Evolutionary conservation across 176 grass and related monocot genomes (phyloP), one percentile per base, ranked within the genome.

Genomic region (Leersia perrieri): DNA sequence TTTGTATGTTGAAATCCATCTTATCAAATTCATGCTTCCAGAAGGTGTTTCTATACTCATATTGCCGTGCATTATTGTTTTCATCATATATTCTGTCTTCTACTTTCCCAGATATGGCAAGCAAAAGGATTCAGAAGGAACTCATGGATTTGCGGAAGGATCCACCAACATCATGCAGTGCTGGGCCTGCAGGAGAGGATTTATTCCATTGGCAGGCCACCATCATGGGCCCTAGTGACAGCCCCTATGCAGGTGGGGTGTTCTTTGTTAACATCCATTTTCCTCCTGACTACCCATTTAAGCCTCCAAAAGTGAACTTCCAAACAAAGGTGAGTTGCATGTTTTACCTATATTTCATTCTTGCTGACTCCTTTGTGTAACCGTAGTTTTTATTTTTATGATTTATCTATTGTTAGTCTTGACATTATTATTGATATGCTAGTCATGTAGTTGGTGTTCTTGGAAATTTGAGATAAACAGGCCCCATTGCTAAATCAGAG

Each of bases 81-180:
- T 60, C n/a, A 47, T 81, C 44, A 72, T 64, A 53, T 41, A 69
- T 78, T 63, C 9, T 84, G 16, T 82, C 70, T 23, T 58, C 53
- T 7, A 58, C 53, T 77, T 76, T 35, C 61, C 80, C 62, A 83
- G 85, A 87, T 71, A 97, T 97, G 94, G 94, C 91, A 10, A 94
- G 90, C 87, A 97, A 91, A 82, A 89, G 94, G 86, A 97, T 97
- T 81, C 91, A 94, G 80, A 97, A 94, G 86, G 94, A 94, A 35
- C 83, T 97, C 20, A 66, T 92, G 94, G 94, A 94, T 90, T 70
- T 97, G 75, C 91, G 92, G 66, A 97, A 90, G 55, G 91, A 97
- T 81, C 94, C 94, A 55, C 94, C 89, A 0, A 91, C 89, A 78
- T 94, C 89, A 16, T 97, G 91, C 75, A 97, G 94, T 72, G 91